Percentiles rank a stretch among this genome's conserved stretches.
These are phyloP conservation scores for Allomyces javanicus DNA, from an alignment of 192 early-diverging fungal species.

Conservation along the genomic window DNA sequence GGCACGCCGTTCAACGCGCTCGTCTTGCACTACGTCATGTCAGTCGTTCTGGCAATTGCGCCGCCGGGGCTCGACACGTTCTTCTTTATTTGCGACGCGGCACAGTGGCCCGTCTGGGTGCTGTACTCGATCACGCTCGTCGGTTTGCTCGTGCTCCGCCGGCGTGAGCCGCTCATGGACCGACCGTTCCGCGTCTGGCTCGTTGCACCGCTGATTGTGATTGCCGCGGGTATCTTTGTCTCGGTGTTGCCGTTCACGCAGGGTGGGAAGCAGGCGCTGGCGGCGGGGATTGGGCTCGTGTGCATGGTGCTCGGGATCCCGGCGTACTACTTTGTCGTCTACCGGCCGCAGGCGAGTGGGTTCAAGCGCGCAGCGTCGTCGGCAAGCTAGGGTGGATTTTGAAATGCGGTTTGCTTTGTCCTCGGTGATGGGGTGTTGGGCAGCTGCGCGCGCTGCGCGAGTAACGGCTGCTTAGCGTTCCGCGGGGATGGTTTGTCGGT, in stretches of 20 bases:
- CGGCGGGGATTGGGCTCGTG: conserved; percentile 21
- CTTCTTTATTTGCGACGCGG: conserved; percentile 35
- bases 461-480: too few relatives aligned
- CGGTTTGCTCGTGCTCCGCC: conserved; percentile 28
- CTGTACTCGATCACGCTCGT: conserved; percentile 34
- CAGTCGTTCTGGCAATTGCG: conserved; percentile 27
- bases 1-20: conserved; percentile 23
- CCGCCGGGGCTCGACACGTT: conserved; percentile 39
- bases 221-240: conserved; percentile 24
- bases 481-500: too few relatives aligned
- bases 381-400: too few relatives aligned
- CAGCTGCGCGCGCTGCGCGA: too few relatives aligned
- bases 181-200: conserved; percentile 25
- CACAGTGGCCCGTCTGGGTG: conserved; percentile 37
- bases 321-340: conserved; percentile 18
- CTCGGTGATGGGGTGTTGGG: too few relatives aligned
- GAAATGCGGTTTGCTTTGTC: too few relatives aligned
- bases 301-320: conserved; percentile 15
- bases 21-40: conserved; percentile 19
- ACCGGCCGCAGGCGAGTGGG: not conserved
- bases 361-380: too few relatives aligned
- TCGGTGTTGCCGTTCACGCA: conserved; percentile 22
- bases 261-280: conserved; percentile 7
- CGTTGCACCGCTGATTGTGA: conserved; percentile 16
- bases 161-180: conserved; percentile 14